Evolutionary conservation across 768 basidiomycete species (phyloP), one percentile per base, ranked within the genome.

Genomic region (Pleurotus citrinopileatus): DNA sequence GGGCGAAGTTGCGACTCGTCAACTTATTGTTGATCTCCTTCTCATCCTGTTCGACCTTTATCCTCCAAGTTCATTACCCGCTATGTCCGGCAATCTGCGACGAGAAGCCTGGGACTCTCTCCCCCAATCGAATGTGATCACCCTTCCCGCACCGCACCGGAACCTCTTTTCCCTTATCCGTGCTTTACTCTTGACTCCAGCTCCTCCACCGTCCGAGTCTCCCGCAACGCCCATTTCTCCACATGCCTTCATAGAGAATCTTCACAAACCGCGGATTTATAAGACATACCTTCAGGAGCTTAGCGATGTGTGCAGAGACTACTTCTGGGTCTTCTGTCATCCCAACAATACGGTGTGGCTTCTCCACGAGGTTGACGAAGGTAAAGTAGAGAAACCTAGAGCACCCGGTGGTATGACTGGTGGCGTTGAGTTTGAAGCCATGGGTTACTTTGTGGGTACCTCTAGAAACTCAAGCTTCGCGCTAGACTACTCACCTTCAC

Each of bases 401-500:
- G 96, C 97, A 10, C 97, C 97, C 2, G 93, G 94, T 4, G 96
- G 97, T 13, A 98, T 98, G 86, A 98, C 97, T 0, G 97, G 96
- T 4, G 97, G 97, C 4, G 97, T 99, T 10, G 97, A 99, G 65
- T 95, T 87, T 64, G 97, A 99, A 71, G 96, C 96, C 3, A 96
- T 98, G 86, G 80, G 81, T 13, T 98, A 98, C 69, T 84, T 95
- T 63, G 96, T 98, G 62, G 59, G 91, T 74, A 38, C n/a, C 52
- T 17, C n/a, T 13, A 36, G 12, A 22, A 34, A 2, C 12, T 19
- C 34, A 22, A 37, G 20, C 12, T 51, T 32, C 34, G 42, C 17
- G 32, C 22, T 23, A 10, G 12, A 25, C n/a, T 10, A 9, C 38
- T 53, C 38, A 32, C 17, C 27, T 42, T 51, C 8, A 20, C 28